These are phyloP conservation scores for Marsdenia floribunda DNA, from an alignment of 257 asterid species.

Conservation along the genomic window DNA sequence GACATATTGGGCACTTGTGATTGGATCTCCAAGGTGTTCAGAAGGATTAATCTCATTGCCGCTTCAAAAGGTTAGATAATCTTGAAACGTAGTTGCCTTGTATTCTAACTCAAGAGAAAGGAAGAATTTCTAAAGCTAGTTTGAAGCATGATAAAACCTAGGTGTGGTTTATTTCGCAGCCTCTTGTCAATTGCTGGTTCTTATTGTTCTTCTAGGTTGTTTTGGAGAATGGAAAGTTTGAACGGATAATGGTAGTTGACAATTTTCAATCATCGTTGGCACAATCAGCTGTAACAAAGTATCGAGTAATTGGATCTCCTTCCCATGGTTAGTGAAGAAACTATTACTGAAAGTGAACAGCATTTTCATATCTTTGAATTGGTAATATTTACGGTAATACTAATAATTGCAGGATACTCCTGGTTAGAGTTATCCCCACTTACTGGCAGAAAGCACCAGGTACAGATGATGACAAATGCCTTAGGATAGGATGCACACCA, in stretches of 20 bases:
- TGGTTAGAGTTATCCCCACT: constrained; percentile 87
- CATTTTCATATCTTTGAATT: not conserved
- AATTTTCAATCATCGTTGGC: constrained; percentile 41
- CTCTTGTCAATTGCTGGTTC: not conserved
- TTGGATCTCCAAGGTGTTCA: constrained; percentile 80
- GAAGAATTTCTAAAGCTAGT: not conserved
- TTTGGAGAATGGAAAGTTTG: constrained; percentile 74
- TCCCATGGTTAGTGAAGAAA: constrained; percentile 39
- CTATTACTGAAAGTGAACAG: constrained; percentile 15
- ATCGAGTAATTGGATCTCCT: constrained; percentile 65
- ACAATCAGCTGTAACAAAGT: constrained; percentile 77
- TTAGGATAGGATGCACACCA: constrained; percentile 2
- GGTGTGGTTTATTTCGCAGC: not conserved
- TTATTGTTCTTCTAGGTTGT: constrained; percentile 44
- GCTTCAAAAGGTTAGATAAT: constrained; percentile 57
- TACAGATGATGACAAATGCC: constrained; percentile 5
- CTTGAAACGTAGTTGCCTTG: not conserved
- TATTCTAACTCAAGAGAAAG: not conserved
- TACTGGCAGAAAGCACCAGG: constrained; percentile 98
- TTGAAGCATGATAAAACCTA: not conserved
- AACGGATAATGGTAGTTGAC: constrained; percentile 63
- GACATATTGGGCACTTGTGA: constrained; percentile 87
- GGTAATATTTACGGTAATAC: not conserved
- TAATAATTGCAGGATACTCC: constrained; percentile 57
- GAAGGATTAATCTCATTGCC: constrained; percentile 70